Evolutionary conservation across 2,329 filamentous ascomycete genomes (phyloP), one percentile per base, ranked within the genome.

Genomic region (Venturia oleaginea): DNA sequence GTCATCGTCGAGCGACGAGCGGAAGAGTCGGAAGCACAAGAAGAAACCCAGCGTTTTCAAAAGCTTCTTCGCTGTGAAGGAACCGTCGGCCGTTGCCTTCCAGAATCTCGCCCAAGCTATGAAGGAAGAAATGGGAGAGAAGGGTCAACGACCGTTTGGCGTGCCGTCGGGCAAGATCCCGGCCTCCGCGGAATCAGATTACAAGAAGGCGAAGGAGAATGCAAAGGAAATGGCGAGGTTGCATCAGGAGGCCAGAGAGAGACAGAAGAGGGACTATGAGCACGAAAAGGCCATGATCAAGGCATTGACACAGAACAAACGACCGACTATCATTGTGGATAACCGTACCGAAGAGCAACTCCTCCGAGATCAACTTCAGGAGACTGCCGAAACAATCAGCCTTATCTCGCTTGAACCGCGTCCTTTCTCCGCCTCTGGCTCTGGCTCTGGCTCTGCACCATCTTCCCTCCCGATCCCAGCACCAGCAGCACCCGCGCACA

Each of bases 151-250:
- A 34, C 60, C 60, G 22, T 62, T 62, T 48, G 60, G 60, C 60
- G 60, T 62, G 42, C 40, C 60, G 10, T 48, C 40, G 15, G 60
- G 38, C 43, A 34, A 62, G 30, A 42, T 62, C 38, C 60, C 60
- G 7, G 43, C 38, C 38, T 32, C 60, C 1, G 60, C 43, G 2
- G 43, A 62, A 37, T 17, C 22, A 8, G 60, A 62, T 22, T 62
- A 62, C 43, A 62, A 62, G 40, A 46, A 62, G 34, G 37, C 60
- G 11, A 62, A 62, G 27, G 24, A 62, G 32, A 19, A 48, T 2
- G 60, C 60, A 24, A 62, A 62, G 37, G 60, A 62, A n/a, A 51
- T 19, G 30, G 60, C 60, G 30, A 62, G 43, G 40, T 37, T 62
- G 24, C 24, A 62, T 37, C 22, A 51, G n/a, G 42, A 24, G 30